phyloP scores from a whole-genome alignment of 1,139 yeast species.

The Lipomyces yarrowii region DNA sequence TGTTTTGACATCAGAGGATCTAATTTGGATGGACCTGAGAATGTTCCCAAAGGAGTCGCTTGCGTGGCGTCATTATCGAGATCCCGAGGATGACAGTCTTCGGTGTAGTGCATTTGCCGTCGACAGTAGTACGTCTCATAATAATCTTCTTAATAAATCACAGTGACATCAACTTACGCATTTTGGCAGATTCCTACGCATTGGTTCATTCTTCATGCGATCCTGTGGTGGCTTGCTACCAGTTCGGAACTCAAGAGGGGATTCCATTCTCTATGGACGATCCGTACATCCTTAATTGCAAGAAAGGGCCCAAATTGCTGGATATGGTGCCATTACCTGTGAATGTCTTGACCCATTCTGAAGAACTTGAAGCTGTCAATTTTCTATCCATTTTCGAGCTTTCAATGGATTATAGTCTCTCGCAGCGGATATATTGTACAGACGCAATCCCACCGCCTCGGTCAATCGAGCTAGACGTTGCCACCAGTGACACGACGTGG shows the following conservation, averaged over 20 bases:
- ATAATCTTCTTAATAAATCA: background rate
- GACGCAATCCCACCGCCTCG: background rate
- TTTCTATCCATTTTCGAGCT: constrained; percentile 7
- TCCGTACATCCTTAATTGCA: constrained; percentile 19
- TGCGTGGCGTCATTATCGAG: constrained; percentile 26
- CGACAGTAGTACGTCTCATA: constrained; percentile 10
- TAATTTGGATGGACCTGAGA: constrained; percentile 27
- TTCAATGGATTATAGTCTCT: constrained; percentile 6
- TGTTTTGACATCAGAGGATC: constrained; percentile 20
- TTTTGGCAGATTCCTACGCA: constrained; percentile 6
- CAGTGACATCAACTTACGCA: background rate
- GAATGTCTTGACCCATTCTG: background rate
- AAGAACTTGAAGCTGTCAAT: background rate
- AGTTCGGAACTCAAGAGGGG: constrained; percentile 18
- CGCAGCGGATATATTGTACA: constrained; percentile 7
- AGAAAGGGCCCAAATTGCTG: constrained; percentile 6
- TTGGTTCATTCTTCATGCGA: constrained; percentile 22
- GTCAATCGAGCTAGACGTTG: background rate
- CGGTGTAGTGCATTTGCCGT: constrained; percentile 9
- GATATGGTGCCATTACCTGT: constrained; percentile 9
- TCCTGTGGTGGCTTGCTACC: constrained; percentile 24
- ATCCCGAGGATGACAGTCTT: constrained; percentile 11
- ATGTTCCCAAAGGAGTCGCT: constrained; percentile 18
- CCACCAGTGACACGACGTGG: background rate
- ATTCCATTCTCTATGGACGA: constrained; percentile 26